Evolutionary conservation across 1,284 basidiomycete species (phyloP), one percentile per base, ranked within the genome.

Genomic region (Heterobasidion occidentale): DNA sequence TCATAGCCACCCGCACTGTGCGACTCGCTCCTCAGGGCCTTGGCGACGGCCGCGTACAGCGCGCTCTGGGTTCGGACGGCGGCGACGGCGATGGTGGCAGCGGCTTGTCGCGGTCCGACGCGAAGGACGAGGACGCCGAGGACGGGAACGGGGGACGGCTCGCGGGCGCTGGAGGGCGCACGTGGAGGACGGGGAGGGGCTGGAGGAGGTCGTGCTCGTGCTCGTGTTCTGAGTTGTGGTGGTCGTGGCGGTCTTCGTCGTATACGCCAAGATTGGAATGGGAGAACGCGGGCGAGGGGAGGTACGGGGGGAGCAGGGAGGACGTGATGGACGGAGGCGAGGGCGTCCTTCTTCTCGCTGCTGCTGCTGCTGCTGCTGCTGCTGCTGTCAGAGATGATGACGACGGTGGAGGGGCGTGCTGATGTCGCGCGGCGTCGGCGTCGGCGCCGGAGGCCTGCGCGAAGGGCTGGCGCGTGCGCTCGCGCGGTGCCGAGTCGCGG

Each of bases 291-390:
- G 61, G 60, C 14, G 60, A 61, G 49, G 61, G 59, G 33, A 60
- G 51, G 48, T 60, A 60, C 46, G 59, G 60, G 27, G 59, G 36
- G 48, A 60, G 59, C 33, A 60, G 48, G 46, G 55, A 56, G 12
- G 59, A 60, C n/a, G 59, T 60, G 20, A 56, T 49, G 15, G 53
- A 58, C 46, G 53, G 14, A 44, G 15, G 27, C 38, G 14, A 14
- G 27, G 19, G 44, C 42, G 45, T 36, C 20, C 36, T 14, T 54
- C 15, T 15, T 7, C 19, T 14, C 15, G 34, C 17, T 19, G 17
- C 36, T 9, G 17, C n/a, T 45, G 9, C 19, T 45, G 42, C 11
- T 12, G 34, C 17, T 19, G 17, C 36, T 9, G 17, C n/a, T 45
- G 9, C 19, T 45, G 42, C 9, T 9, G 20, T n/a, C 34, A 9